Evolutionary conservation across 441 rosid genomes (phyloP), one percentile per base, ranked within the genome.

Genomic region (Eutrema salsugineum): DNA sequence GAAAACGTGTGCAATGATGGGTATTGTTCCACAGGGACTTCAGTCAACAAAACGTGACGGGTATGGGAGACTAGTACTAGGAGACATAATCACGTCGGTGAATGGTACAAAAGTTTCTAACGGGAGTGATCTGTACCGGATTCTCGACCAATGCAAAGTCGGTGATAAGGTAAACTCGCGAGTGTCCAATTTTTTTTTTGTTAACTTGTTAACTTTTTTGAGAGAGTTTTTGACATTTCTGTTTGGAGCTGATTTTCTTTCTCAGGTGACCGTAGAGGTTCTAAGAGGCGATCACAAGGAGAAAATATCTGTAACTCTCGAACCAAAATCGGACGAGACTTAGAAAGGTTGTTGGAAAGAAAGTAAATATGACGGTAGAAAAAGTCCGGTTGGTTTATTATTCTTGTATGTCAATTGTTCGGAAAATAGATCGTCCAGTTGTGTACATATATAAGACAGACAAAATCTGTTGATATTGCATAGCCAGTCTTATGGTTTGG

Each of bases 81-180:
- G 98, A 42, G 98, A 95, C 70, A 92, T 94, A 68, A 94, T 94
- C 77, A 94, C 89, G 17, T 89, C 99, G 8, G 89, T 94, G 61
- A 88, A 92, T 66, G 98, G 94, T 33, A 87, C 69, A 70, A 87
- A 90, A 79, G 91, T 95, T 36, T 5, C 89, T 0, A 95, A 89
- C 81, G 96, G 98, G 47, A 95, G 97, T 42, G 96, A 95, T 75
- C 85, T 95, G 78, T 95, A 95, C 83, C 80, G 98, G 84, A 86
- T 88, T 83, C 97, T 95, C 73, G 97, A 95, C 83, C 97, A 92
- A 72, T 91, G 99, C 82, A 79, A 88, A 76, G 97, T 95, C 68
- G 98, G 95, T 9, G 98, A 92, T 1, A 19, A 85, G 98, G 97
- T 90, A 86, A 63, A 63, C 30, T 9, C 12, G 11, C 16, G 27